A percentile compares a stretch with the other conserved stretches of the same genome.
These are phyloP conservation scores for Porogramme epimiltina DNA, from an alignment of 1,284 basidiomycete species.

Conservation along the genomic window DNA sequence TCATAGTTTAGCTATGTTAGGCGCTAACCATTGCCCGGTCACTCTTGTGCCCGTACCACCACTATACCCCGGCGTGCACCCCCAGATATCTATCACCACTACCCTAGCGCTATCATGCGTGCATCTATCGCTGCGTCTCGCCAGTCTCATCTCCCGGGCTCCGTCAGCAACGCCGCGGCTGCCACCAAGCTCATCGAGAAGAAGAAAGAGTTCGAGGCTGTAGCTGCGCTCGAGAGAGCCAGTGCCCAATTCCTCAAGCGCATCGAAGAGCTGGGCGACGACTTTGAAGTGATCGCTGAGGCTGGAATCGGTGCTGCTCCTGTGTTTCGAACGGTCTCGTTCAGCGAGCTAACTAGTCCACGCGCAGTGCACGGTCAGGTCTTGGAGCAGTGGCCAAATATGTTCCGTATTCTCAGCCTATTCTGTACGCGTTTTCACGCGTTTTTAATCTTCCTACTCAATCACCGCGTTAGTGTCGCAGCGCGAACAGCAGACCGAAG, in stretches of 20 bases:
- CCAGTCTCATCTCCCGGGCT: slow-evolving; percentile 45
- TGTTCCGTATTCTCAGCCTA: slow-evolving; percentile 73
- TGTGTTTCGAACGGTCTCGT: not conserved
- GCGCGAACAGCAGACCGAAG: slow-evolving; percentile 34
- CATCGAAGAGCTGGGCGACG: slow-evolving; percentile 66
- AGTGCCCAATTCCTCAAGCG: slow-evolving; percentile 64
- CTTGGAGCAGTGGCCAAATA: slow-evolving; percentile 77
- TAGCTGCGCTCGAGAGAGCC: slow-evolving; percentile 68
- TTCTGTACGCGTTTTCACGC: slow-evolving; percentile 51
- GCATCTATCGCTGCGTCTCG: slow-evolving; percentile 56
- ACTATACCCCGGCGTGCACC: too few relatives aligned
- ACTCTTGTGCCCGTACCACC: too few relatives aligned
- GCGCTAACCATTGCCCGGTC: too few relatives aligned
- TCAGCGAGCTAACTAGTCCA: not conserved
- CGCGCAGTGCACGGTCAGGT: slow-evolving; percentile 70
- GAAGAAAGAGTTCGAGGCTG: slow-evolving; percentile 78
- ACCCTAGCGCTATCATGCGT: too few relatives aligned
- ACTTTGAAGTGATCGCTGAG: slow-evolving; percentile 75
- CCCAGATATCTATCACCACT: too few relatives aligned
- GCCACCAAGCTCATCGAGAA: slow-evolving; percentile 65
- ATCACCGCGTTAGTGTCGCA: slow-evolving; percentile 41
- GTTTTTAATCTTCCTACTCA: not conserved
- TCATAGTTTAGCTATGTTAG: too few relatives aligned
- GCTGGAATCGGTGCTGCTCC: slow-evolving; percentile 60
- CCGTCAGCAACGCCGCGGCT: slow-evolving; percentile 49